A percentile compares a stretch with the other conserved stretches of the same genome.
Evolutionary conservation across 306 rosid genomes (phyloP).

Genomic region (Fragaria nilgerrensis): DNA sequence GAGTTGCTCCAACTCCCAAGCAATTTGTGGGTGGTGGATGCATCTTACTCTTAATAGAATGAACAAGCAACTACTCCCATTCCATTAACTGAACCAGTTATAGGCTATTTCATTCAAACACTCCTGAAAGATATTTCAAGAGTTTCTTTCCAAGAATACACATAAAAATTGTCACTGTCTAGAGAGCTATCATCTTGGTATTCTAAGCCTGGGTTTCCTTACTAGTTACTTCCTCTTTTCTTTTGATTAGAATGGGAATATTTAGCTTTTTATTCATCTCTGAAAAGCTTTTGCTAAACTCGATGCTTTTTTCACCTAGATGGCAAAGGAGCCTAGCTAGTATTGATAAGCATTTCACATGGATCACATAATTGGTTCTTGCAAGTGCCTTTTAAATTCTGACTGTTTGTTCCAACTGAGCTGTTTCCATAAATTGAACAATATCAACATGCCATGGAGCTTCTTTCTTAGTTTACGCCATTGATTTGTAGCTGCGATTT

Average conservation of each 20-base stretch:
- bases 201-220: constrained; percentile 31
- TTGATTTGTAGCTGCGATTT: constrained; percentile 43
- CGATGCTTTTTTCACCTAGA: constrained; percentile 47
- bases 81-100: neutral
- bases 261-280: constrained; percentile 49
- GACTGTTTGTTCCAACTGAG: constrained; percentile 39
- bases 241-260: constrained; percentile 45
- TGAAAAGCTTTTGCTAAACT: constrained; percentile 42
- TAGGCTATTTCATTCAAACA: constrained; percentile 10
- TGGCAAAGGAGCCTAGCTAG: constrained; percentile 26
- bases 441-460: constrained; percentile 43
- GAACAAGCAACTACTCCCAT: constrained; percentile 8
- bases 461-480: constrained; percentile 35
- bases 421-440: constrained; percentile 36
- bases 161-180: constrained; percentile 48
- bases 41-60: constrained; percentile 16
- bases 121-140: constrained; percentile 13
- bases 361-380: constrained; percentile 41
- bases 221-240: constrained; percentile 34
- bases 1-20: constrained; percentile 5
- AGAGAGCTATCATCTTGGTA: constrained; percentile 29
- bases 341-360: constrained; percentile 45
- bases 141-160: constrained; percentile 11
- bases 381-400: constrained; percentile 51
- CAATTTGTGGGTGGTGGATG: constrained; percentile 14